These are phyloP conservation scores for Verticillium longisporum DNA, from an alignment of 2,329 filamentous ascomycete genomes.

Conservation along the genomic window DNA sequence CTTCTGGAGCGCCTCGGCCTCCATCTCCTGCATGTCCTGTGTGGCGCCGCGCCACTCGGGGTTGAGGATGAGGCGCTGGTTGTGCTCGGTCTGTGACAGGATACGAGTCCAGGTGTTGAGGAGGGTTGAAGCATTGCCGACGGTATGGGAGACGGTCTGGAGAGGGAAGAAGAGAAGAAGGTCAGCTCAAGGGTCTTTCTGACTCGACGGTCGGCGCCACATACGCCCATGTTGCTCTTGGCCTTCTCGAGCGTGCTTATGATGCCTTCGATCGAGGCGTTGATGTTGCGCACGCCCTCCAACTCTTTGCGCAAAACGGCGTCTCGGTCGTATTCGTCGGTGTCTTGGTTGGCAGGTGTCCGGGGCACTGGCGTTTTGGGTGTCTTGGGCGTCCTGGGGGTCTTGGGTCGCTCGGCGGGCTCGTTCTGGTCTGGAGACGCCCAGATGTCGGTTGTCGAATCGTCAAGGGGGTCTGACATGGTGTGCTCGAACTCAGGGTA, in stretches of 20 bases:
- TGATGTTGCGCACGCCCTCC: slow-evolving; percentile 77
- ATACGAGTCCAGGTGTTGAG: slow-evolving; percentile 96
- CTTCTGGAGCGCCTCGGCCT: slow-evolving; percentile 67
- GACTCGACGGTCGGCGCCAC: slow-evolving; percentile 12
- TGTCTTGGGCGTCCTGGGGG: slow-evolving; percentile 41
- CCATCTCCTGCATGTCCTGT: slow-evolving; percentile 78
- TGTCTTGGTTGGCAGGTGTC: slow-evolving; percentile 25
- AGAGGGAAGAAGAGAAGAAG: not conserved
- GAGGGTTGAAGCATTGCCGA: slow-evolving; percentile 79
- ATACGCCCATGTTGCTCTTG: slow-evolving; percentile 70
- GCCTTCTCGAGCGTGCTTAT: slow-evolving; percentile 65
- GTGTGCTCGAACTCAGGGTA: slow-evolving; percentile 1
- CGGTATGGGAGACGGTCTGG: slow-evolving; percentile 77
- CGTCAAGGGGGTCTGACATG: slow-evolving; percentile 38
- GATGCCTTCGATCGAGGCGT: slow-evolving; percentile 76
- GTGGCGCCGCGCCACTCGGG: slow-evolving; percentile 84
- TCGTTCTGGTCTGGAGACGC: slow-evolving; percentile 31
- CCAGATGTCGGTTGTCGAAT: slow-evolving; percentile 42
- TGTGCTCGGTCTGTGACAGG: slow-evolving; percentile 94
- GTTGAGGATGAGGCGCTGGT: slow-evolving; percentile 84
- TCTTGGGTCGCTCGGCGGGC: slow-evolving; percentile 27
- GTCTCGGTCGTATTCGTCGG: slow-evolving; percentile 58
- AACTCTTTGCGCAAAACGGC: slow-evolving; percentile 71
- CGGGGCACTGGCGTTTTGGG: slow-evolving; percentile 40
- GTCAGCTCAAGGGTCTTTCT: slow-evolving; percentile 2